These are phyloP conservation scores for Strobilomyces echinocephalus DNA, from an alignment of 768 basidiomycete species.

Conservation along the genomic window DNA sequence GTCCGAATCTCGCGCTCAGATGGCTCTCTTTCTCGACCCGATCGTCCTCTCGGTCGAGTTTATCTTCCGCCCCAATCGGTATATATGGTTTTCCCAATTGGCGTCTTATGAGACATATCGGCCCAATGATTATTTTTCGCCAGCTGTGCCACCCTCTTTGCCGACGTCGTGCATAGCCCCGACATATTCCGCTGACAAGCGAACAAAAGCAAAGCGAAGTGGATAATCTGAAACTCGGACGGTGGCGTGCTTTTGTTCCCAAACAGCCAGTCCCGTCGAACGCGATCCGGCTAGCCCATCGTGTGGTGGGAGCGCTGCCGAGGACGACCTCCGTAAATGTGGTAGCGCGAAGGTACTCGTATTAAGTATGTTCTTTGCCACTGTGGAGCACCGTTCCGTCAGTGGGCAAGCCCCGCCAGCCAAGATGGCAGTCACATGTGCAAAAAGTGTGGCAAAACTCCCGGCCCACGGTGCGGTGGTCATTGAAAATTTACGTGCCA, in stretches of 20 bases:
- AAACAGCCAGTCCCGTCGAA: too few relatives aligned
- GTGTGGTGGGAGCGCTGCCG: too few relatives aligned
- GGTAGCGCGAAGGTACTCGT: background rate
- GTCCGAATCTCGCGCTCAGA: background rate
- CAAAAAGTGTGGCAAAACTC: too few relatives aligned
- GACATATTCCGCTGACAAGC: background rate
- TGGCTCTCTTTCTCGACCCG: background rate
- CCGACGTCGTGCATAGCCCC: slow-evolving; percentile 15
- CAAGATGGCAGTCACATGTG: background rate
- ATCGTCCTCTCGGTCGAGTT: background rate
- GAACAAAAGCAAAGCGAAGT: background rate
- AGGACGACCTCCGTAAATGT: background rate
- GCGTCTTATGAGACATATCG: slow-evolving; percentile 12
- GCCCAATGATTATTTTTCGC: background rate
- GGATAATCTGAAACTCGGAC: background rate
- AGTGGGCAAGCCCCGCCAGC: too few relatives aligned
- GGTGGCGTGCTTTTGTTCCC: background rate
- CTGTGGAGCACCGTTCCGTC: background rate
- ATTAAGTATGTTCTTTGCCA: background rate
- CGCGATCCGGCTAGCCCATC: too few relatives aligned
- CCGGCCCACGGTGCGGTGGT: background rate
- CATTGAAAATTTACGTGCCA: slow-evolving; percentile 9
- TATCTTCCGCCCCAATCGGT: slow-evolving; percentile 2
- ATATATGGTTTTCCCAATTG: background rate
- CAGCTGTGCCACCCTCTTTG: background rate